Conservation (phyloP, 1,284 basidiomycete genomes). For the Ganoderma meredithae region DNA sequence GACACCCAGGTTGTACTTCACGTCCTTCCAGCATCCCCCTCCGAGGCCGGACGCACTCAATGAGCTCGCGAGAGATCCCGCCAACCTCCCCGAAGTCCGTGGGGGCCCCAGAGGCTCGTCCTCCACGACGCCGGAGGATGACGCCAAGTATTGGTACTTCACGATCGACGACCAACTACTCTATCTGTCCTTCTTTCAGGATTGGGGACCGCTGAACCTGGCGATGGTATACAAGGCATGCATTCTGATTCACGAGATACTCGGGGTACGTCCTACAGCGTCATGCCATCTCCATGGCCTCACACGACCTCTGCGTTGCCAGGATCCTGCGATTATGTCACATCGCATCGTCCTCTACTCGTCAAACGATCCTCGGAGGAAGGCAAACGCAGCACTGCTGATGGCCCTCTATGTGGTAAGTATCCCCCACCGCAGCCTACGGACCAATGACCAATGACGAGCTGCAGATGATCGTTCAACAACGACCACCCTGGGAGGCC, state of each 20-base stretch:
- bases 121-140: conserved; percentile 69
- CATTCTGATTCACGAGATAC: conserved; percentile 88
- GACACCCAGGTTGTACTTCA: conserved; percentile 75
- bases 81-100: conserved; percentile 64
- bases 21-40: conserved; percentile 77
- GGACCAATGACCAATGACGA: conserved; percentile 5
- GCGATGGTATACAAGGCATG: conserved; percentile 95
- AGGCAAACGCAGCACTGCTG: conserved; percentile 93
- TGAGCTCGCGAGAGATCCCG: conserved; percentile 54
- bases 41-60: conserved; percentile 73
- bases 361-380: conserved; percentile 82
- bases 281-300: conserved; percentile 33
- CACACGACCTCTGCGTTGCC: conserved; percentile 21
- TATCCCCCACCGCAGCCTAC: conserved; percentile 30
- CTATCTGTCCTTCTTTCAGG: conserved; percentile 94
- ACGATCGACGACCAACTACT: conserved; percentile 91
- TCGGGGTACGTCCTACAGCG: conserved; percentile 65
- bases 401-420: conserved; percentile 91
- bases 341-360: conserved; percentile 91
- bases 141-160: conserved; percentile 83
- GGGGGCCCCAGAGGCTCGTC: conserved; percentile 62
- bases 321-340: conserved; percentile 75
- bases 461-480: conserved; percentile 89
- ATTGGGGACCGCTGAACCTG: conserved; percentile 94
- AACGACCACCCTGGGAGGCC: conserved; percentile 93